Conservation (phyloP, 2,329 filamentous ascomycete genomes). For the Arthrobotrys megalospora region DNA sequence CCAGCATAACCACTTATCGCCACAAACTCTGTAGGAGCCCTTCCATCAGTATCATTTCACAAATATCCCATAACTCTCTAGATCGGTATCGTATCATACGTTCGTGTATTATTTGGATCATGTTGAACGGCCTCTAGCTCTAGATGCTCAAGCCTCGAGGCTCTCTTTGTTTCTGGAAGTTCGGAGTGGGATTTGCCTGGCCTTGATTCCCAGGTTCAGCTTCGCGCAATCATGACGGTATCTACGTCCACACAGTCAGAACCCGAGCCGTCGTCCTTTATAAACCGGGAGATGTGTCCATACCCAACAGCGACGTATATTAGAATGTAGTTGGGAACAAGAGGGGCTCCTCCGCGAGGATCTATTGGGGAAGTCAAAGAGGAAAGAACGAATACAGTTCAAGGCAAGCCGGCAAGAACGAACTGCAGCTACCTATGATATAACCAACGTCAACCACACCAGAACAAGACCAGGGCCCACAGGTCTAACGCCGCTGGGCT, state of each 20-base stretch:
- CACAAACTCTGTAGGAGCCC: constrained; percentile 38
- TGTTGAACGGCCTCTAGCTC: constrained; percentile 21
- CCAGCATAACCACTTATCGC: constrained; percentile 37
- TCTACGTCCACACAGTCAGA: constrained; percentile 31
- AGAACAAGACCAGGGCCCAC: background rate
- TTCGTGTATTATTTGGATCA: constrained; percentile 55
- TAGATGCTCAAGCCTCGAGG: background rate
- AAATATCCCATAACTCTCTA: background rate
- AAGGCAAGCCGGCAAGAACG: constrained; percentile 3
- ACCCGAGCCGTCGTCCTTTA: background rate
- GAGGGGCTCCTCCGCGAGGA: constrained; percentile 24
- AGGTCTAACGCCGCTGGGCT: constrained; percentile 1
- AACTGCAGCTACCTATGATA: constrained; percentile 16
- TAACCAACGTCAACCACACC: background rate
- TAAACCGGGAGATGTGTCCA: background rate
- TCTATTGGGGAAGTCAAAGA: constrained; percentile 21
- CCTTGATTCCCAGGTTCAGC: constrained; percentile 37
- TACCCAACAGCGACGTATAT: constrained; percentile 4
- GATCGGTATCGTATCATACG: constrained; percentile 37
- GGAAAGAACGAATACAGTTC: constrained; percentile 22
- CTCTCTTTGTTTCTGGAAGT: constrained; percentile 3
- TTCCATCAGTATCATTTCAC: constrained; percentile 14
- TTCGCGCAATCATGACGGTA: constrained; percentile 50
- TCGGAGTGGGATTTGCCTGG: constrained; percentile 28
- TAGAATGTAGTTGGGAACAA: constrained; percentile 18